Conservation (phyloP, 352 stramenopile species). For the Phytopythium kandeliae region DNA sequence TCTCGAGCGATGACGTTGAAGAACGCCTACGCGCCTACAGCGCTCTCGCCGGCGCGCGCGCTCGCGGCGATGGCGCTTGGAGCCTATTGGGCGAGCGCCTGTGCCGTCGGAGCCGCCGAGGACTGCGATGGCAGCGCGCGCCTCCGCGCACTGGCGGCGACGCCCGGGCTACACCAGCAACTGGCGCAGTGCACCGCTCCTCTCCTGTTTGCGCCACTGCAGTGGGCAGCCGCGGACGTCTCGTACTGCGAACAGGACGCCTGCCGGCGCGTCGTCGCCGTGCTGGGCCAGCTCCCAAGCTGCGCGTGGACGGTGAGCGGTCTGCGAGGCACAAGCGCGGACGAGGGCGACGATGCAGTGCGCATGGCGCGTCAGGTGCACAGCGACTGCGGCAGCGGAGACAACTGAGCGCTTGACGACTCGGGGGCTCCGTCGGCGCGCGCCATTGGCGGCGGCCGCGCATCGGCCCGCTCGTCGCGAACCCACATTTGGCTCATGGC, state of each 20-base stretch:
- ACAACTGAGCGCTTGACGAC: no score
- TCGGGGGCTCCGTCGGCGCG: no score
- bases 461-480: no score
- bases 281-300: conserved; percentile 21
- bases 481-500: no score
- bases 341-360: conserved; percentile 29
- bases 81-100: background rate
- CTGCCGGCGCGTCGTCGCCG: conserved; percentile 20
- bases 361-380: conserved; percentile 39
- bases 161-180: conserved; percentile 11
- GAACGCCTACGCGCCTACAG: no score
- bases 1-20: no score
- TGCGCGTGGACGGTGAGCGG: conserved; percentile 27
- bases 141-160: conserved; percentile 15
- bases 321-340: conserved; percentile 11
- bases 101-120: no score
- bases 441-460: no score
- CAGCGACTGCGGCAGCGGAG: conserved; percentile 22
- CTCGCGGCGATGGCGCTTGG: conserved; percentile 6
- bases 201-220: conserved; percentile 28
- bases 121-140: conserved; percentile 19
- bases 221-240: conserved; percentile 18
- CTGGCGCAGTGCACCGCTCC: conserved; percentile 17
- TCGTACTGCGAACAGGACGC: conserved; percentile 37
- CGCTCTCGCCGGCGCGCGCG: conserved; percentile 10